Conservation (phyloP, 805 yeast genomes). For the Debaryomyces prosopidis region DNA sequence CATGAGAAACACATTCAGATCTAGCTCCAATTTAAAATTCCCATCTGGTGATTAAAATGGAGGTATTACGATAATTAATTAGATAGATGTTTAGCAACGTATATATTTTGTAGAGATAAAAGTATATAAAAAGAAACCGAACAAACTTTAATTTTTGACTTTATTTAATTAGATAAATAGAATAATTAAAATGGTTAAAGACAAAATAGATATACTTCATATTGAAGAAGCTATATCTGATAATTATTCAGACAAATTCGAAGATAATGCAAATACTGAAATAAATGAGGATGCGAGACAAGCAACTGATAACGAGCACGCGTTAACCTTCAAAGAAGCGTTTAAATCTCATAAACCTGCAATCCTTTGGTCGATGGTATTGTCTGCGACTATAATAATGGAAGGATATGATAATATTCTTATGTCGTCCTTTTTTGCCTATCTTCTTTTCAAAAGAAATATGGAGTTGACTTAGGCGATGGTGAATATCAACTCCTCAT, state of each 20-base stretch:
- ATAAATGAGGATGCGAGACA: conserved; percentile 17
- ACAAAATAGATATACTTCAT: conserved; percentile 12
- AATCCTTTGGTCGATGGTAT: conserved; percentile 40
- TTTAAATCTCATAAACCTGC: conserved; percentile 38
- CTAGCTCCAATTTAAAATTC: too few species aligned
- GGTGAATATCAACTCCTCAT: conserved; percentile 26
- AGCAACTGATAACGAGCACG: conserved; percentile 22
- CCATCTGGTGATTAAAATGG: too few species aligned
- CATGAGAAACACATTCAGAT: too few species aligned
- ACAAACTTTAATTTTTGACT: too few species aligned
- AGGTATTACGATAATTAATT: too few species aligned
- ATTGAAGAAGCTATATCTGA: conserved; percentile 11
- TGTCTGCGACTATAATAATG: conserved; percentile 33
- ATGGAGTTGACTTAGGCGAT: conserved; percentile 21
- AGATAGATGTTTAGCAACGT: too few species aligned
- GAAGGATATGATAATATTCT: conserved; percentile 46
- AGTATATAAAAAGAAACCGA: too few species aligned
- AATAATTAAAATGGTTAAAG: neutral
- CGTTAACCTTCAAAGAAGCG: conserved; percentile 24
- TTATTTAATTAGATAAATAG: too few species aligned
- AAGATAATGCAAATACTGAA: neutral
- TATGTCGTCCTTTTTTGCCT: conserved; percentile 36
- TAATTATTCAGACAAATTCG: conserved; percentile 12
- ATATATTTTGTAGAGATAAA: too few species aligned
- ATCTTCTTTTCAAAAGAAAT: conserved; percentile 34